These are phyloP conservation scores for Senna siamea DNA, from an alignment of 306 rosid genomes.

Conservation along the genomic window DNA sequence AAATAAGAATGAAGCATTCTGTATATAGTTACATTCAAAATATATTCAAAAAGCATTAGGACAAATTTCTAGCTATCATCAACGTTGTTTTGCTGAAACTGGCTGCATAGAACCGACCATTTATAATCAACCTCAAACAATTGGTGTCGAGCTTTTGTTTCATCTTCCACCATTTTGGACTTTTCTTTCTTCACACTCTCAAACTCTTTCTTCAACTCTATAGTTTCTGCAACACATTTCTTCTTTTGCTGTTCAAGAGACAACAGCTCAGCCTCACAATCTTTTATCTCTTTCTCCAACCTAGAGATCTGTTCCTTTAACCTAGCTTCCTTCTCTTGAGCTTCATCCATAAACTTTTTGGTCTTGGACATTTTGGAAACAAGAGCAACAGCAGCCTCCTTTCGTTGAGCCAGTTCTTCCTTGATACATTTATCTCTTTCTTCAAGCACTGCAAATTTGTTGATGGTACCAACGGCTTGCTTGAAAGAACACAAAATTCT, in stretches of 20 bases:
- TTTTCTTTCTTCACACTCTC: slow-evolving; percentile 12
- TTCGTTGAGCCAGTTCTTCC: neutral
- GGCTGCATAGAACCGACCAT: slow-evolving; percentile 35
- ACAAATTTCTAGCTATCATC: neutral
- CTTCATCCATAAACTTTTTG: slow-evolving; percentile 11
- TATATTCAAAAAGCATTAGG: neutral
- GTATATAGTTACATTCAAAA: no score
- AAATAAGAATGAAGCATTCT: no score
- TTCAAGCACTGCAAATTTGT: no score
- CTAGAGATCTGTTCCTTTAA: neutral
- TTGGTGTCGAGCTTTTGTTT: slow-evolving; percentile 14
- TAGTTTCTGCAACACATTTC: slow-evolving; percentile 24
- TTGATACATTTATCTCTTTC: neutral
- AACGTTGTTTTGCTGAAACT: neutral
- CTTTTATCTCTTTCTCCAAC: neutral
- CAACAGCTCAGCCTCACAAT: slow-evolving; percentile 7
- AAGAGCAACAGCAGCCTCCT: neutral
- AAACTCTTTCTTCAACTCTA: slow-evolving; percentile 11
- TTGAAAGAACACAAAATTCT: no score
- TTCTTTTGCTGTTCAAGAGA: slow-evolving; percentile 32
- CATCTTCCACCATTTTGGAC: slow-evolving; percentile 31
- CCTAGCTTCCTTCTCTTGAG: slow-evolving; percentile 9
- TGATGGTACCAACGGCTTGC: no score
- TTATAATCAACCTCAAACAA: slow-evolving; percentile 18
- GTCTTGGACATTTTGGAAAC: neutral